Evolutionary conservation across 805 yeast species (phyloP), one percentile per base, ranked within the genome.

Genomic region (Saccharomycopsis vini): DNA sequence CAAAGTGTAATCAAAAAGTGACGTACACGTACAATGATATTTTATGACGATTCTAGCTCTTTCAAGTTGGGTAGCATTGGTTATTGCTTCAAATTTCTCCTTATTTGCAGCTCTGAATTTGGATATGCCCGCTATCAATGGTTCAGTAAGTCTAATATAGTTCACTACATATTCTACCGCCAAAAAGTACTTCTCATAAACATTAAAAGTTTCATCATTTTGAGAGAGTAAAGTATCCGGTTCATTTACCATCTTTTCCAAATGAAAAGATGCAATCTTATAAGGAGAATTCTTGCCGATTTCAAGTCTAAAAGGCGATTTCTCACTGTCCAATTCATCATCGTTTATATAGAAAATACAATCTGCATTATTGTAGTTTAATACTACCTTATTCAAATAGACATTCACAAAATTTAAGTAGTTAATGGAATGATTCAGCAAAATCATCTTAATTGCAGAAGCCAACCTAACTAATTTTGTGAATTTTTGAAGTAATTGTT

Each of bases 21-120:
- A 37, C 12, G 35, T 30, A 22, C 48, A 37, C 15, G 23, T 38
- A 20, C 26, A 23, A 19, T 47, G 48, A 26, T 41, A 47, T 21
- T 44, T 44, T 10, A 47, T 42, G 10, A 16, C 31, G 15, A 44
- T 23, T 16, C 16, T 7, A 10, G 37, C 39, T 5, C 20, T 32
- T 12, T 46, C 42, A 1, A 43, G 13, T n/a, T 16, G 7, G 28
- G 33, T 43, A 13, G 20, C 28, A 19, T 20, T 29, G 5, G 38
- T 16, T 6, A 24, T 20, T 13, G 38, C 9, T 16, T 23, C 23
- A 18, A 4, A n/a, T 10, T 13, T 19, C 22, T 38, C 10, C 5
- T 42, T 21, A 29, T 34, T 30, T 9, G 12, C 10, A 5, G n/a
- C 22, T 18, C 31, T 32, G 23, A 46, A 46, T 23, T 29, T 29